phyloP scores from a whole-genome alignment of 805 yeast species.

The Aciculoconidium aculeatum region DNA sequence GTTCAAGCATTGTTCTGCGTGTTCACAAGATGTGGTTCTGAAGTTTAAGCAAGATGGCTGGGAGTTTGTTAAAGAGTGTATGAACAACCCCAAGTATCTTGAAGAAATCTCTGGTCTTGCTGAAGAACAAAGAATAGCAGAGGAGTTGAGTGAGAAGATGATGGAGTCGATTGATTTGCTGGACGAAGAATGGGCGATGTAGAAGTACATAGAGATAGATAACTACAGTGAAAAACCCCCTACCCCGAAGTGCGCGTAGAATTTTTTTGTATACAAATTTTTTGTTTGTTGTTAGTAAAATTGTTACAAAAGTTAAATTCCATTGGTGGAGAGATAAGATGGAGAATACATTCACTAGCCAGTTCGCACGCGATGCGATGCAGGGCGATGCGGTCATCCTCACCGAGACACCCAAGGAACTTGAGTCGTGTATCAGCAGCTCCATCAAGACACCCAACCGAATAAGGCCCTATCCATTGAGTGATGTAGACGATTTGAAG shows the following conservation, averaged over 20 bases:
- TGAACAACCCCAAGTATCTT: conserved; percentile 59
- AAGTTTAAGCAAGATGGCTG: conserved; percentile 56
- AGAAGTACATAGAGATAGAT: no score
- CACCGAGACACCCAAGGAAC: conserved; percentile 10
- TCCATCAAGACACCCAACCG: conserved; percentile 8
- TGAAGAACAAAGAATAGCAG: conserved; percentile 67
- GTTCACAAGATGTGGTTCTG: conserved; percentile 57
- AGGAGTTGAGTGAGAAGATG: conserved; percentile 34
- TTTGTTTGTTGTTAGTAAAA: no score
- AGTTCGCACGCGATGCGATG: conserved; percentile 1
- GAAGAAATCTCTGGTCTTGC: conserved; percentile 78
- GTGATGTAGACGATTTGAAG: conserved; percentile 37
- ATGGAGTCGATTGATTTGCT: conserved; percentile 27
- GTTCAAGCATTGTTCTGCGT: conserved; percentile 80
- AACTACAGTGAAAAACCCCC: background rate
- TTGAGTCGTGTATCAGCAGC: conserved; percentile 11
- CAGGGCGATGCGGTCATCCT: conserved; percentile 14
- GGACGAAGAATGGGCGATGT: conserved; percentile 14
- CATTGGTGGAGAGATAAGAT: background rate
- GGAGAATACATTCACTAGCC: conserved; percentile 1
- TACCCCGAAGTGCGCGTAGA: no score
- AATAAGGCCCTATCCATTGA: conserved; percentile 41
- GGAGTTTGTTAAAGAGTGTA: conserved; percentile 72
- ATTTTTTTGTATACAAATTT: no score
- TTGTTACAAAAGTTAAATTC: no score